Base-by-base conservation (phyloP, 345 rosid species). In the Pistacia vera region DNA sequence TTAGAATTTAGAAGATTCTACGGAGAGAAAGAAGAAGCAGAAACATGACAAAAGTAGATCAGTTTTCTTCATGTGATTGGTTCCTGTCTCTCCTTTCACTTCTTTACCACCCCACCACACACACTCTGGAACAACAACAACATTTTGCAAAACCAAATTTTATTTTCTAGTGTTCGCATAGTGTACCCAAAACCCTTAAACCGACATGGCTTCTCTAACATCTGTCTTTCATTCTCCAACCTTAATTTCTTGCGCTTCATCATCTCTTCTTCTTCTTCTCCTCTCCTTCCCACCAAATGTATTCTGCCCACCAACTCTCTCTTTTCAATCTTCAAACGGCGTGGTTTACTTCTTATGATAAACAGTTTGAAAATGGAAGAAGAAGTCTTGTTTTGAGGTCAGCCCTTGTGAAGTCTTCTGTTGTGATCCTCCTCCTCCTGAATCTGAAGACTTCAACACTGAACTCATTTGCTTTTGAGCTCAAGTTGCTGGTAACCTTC, bases 401-500 rank as follows among this genome's bases (percentile, higher is more conserved):
- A 17, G 76, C 86, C 3, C 56, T 81, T 4, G 90, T 30, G 92
- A 86, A 28, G 87, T 83, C 0, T 72, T n/a, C 83, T 16, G 81
- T 83, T 54, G 71, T 85, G 88, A 82, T 12, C 86, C 82, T 6
- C 85, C 87, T 4, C 75, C 89, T 30, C 61, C 88, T 0, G 9
- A 41, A 17, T 55, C 38, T 61, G 79, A 44, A 2, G 74, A 68
- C 0, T 65, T 62, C 46, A 86, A 78, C 18, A 49, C 8, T 54
- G 69, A 77, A 20, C 14, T 41, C 33, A 38, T 84, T 28, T n/a
- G 83, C 84, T 56, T 69, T 78, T 87, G 75, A 89, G 82, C 83
- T 91, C 75, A 87, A 87, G 12, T 84, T 91, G 77, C 88, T 91
- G 79, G 96, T 91, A 61, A 74, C 87, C 80, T 63, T 8, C 18